Conservation (phyloP, 345 rosid genomes). For the Gossypium thurberi region DNA sequence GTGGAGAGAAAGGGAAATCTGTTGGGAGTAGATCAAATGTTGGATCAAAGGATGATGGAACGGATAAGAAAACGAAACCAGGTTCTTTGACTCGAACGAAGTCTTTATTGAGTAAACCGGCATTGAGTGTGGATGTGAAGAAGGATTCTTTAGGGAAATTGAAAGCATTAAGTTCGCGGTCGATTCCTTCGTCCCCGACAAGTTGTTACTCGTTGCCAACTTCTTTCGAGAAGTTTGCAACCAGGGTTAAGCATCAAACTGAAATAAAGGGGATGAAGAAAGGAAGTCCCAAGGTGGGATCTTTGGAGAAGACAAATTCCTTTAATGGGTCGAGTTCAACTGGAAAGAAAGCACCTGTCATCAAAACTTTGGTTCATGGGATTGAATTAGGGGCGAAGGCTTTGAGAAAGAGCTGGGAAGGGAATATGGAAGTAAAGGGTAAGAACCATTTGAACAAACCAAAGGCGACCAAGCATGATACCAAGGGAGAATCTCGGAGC, state of each 20-base stretch:
- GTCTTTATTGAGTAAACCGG: conserved; percentile 39
- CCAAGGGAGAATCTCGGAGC: conserved; percentile 49
- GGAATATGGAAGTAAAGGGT: conserved; percentile 60
- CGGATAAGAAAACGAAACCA: conserved; percentile 30
- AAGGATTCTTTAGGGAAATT: conserved; percentile 44
- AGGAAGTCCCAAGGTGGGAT: conserved; percentile 43
- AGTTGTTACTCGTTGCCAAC: conserved; percentile 89
- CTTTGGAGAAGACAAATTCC: conserved; percentile 43
- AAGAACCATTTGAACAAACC: conserved; percentile 32
- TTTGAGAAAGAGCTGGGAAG: conserved; percentile 98
- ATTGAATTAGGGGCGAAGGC: conserved; percentile 84
- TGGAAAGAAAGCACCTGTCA: conserved; percentile 47
- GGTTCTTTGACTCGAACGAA: conserved; percentile 40
- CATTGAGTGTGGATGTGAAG: conserved; percentile 48
- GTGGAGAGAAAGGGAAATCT: conserved; percentile 48
- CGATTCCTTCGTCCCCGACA: conserved; percentile 84
- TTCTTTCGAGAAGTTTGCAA: conserved; percentile 76
- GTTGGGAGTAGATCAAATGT: conserved; percentile 38
- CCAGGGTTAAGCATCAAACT: conserved; percentile 68
- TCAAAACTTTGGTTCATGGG: conserved; percentile 63
- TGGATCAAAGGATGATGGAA: conserved; percentile 43
- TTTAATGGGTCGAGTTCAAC: conserved; percentile 42
- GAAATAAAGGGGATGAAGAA: conserved; percentile 54
- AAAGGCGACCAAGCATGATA: conserved; percentile 37
- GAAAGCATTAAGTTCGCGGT: conserved; percentile 60